These are phyloP conservation scores for Clitopilus passeckerianus DNA, from an alignment of 768 basidiomycete species.

Conservation along the genomic window DNA sequence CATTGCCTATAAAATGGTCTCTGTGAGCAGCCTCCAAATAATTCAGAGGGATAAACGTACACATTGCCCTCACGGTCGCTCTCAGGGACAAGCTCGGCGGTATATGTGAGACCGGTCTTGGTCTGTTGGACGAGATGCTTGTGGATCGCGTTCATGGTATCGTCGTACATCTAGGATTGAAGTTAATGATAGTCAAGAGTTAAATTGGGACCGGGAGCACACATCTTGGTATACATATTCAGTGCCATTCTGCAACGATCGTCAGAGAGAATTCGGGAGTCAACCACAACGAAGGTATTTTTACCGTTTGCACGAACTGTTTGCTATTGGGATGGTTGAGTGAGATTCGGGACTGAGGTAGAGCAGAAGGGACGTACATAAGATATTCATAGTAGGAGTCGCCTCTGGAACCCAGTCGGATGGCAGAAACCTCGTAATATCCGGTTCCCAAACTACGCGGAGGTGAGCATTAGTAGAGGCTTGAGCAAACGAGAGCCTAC, in stretches of 20 bases:
- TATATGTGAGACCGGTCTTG: constrained; percentile 63
- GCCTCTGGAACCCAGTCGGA: constrained; percentile 87
- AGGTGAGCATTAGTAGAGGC: neutral
- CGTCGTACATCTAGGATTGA: constrained; percentile 75
- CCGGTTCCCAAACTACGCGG: constrained; percentile 13
- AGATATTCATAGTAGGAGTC: constrained; percentile 95
- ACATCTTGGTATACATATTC: constrained; percentile 78
- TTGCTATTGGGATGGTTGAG: constrained; percentile 36
- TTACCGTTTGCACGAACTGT: constrained; percentile 79
- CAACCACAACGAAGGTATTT: neutral
- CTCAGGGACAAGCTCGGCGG: constrained; percentile 75
- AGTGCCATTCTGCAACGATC: constrained; percentile 49
- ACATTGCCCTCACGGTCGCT: constrained; percentile 29
- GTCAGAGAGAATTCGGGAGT: neutral
- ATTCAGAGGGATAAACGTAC: constrained; percentile 16
- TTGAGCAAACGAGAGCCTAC: constrained; percentile 30
- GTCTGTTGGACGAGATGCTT: constrained; percentile 60
- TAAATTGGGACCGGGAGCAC: constrained; percentile 14
- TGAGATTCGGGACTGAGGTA: neutral
- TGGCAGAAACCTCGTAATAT: constrained; percentile 54
- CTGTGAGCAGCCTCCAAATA: too few relatives aligned
- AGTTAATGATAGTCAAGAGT: neutral
- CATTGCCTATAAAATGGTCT: constrained; percentile 54
- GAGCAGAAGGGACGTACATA: constrained; percentile 40
- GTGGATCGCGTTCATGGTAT: constrained; percentile 81